Evolutionary conservation across 257 asterid species (phyloP), one percentile per base, ranked within the genome.

Genomic region (Salvia splendens): DNA sequence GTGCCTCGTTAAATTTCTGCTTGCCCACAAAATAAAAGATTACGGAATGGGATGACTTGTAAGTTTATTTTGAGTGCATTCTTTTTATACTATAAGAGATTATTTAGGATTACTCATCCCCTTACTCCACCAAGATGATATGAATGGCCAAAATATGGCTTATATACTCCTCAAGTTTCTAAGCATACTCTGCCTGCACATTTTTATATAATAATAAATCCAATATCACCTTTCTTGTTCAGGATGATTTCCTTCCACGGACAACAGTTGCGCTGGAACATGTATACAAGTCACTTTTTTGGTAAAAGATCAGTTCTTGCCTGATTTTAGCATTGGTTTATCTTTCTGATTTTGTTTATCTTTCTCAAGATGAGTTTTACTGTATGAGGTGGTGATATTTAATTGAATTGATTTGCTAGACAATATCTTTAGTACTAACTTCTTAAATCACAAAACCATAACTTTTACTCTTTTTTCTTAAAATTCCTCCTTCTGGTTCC

Each of bases 171-270:
- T 63, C 17, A 0, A 48, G 30, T 59, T 47, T 16, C 56, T 61
- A 41, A 36, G 40, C 50, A 30, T 55, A n/a, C 46, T 51, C 24
- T 41, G 67, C 72, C 64, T 55, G 68, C 59, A 24, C 54, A 33
- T 24, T 63, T 50, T 35, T 63, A 16, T 10, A 14, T 35, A 7
- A 36, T 47, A 55, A 14, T 72, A 74, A 28, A 62, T 46, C 20
- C 12, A 5, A 16, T 30, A 55, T 71, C 63, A 4, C 66, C 50
- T 65, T 76, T 64, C 62, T 47, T 50, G 33, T 74, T 71, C 86
- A 94, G 99, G 99, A 94, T 71, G 99, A 94, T 84, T 94, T 94
- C 86, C 86, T 94, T 78, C 99, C 99, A 24, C 92, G 99, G 83
- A 86, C 98, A 6, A 91, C 99, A 2, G 97, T 91, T 48, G 98